Evolutionary conservation across 805 yeast genomes (phyloP).

Genomic region (Saturnispora ahearnii): DNA sequence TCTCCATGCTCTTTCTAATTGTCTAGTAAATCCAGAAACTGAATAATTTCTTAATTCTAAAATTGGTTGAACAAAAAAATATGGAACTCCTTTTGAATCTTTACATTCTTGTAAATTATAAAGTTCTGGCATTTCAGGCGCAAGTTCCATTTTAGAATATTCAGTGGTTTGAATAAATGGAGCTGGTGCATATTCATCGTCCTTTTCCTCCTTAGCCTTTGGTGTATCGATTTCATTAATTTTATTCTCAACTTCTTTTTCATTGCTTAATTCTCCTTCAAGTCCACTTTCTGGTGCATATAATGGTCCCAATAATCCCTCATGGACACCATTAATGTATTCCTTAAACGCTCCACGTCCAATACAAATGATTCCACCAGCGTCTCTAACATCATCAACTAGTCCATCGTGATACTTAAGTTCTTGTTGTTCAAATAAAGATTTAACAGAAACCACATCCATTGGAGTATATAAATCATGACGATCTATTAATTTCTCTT

Average conservation of each 20-base stretch:
- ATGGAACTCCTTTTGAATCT: constrained; percentile 38
- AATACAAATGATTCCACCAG: constrained; percentile 84
- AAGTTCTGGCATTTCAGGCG: constrained; percentile 42
- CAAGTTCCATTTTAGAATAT: constrained; percentile 44
- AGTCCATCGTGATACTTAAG: constrained; percentile 38
- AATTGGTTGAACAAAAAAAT: constrained; percentile 68
- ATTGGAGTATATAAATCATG: constrained; percentile 33
- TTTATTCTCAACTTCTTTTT: constrained; percentile 28
- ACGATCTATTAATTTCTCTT: constrained; percentile 21
- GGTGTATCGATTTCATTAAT: constrained; percentile 25
- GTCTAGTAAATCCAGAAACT: constrained; percentile 65
- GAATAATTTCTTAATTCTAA: constrained; percentile 70
- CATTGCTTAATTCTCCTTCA: constrained; percentile 16
- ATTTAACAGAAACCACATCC: constrained; percentile 52
- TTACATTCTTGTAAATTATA: constrained; percentile 22
- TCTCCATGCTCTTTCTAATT: constrained; percentile 68
- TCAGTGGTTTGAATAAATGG: constrained; percentile 58
- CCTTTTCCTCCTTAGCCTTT: constrained; percentile 21
- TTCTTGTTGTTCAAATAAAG: constrained; percentile 4
- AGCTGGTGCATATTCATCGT: constrained; percentile 31
- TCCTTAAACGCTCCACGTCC: constrained; percentile 97
- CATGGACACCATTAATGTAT: constrained; percentile 83
- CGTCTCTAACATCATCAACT: constrained; percentile 33
- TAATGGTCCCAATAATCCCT: constrained; percentile 89
- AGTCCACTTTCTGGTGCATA: constrained; percentile 29